A percentile compares a stretch with the other conserved stretches of the same genome.
These are phyloP conservation scores for Talaromyces verruculosus DNA, from an alignment of 2,329 filamentous ascomycete genomes.

Conservation along the genomic window DNA sequence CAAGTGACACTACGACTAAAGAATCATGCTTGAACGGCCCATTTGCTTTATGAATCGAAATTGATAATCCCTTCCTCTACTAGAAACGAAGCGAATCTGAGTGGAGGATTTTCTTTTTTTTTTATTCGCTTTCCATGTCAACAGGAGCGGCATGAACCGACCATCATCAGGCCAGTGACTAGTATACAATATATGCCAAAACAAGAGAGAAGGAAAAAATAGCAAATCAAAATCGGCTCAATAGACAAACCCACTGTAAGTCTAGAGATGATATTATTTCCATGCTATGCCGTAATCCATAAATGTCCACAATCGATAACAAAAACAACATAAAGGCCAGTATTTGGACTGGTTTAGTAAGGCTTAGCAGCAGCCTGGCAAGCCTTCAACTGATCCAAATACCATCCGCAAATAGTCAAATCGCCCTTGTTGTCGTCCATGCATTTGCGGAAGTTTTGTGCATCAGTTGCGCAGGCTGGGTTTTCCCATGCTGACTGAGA, in stretches of 20 bases:
- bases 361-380: slow-evolving; percentile 75
- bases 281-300: slow-evolving; percentile 18
- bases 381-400: slow-evolving; percentile 93
- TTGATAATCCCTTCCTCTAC: slow-evolving; percentile 12
- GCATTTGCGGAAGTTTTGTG: slow-evolving; percentile 87
- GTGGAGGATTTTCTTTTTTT: slow-evolving; percentile 20
- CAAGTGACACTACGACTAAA: slow-evolving; percentile 24
- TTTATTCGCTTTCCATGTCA: slow-evolving; percentile 17
- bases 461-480: slow-evolving; percentile 74
- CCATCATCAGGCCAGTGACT: slow-evolving; percentile 15
- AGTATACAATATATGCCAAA: slow-evolving; percentile 16
- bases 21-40: not conserved
- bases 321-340: not conserved
- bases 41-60: not conserved
- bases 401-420: slow-evolving; percentile 96
- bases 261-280: slow-evolving; percentile 17
- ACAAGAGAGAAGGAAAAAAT: not conserved
- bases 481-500: slow-evolving; percentile 40
- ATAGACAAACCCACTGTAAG: slow-evolving; percentile 13
- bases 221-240: slow-evolving; percentile 14
- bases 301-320: not conserved
- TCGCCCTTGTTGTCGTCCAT: slow-evolving; percentile 94
- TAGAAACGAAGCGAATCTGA: slow-evolving; percentile 16
- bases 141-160: slow-evolving; percentile 11
- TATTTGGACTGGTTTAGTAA: slow-evolving; percentile 51